Percentiles rank a stretch among this genome's conserved stretches.
Conservation (phyloP, 768 basidiomycete species). For the Serendipita sp. region DNA sequence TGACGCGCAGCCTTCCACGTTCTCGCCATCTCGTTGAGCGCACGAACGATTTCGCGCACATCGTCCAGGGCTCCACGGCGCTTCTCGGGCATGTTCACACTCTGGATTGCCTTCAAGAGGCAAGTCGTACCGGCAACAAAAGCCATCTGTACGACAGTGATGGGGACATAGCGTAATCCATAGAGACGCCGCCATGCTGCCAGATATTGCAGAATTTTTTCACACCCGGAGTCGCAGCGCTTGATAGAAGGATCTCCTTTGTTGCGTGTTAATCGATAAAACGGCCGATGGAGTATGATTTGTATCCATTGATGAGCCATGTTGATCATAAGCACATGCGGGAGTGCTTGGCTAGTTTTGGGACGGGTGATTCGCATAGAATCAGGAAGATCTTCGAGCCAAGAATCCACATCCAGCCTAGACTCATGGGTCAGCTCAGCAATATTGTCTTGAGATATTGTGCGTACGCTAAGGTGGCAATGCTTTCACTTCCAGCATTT, state of each 20-base stretch:
- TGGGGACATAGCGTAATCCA: conserved; percentile 39
- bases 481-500: conserved; percentile 1
- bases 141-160: conserved; percentile 39
- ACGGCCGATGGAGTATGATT: conserved; percentile 45
- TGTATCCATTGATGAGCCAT: conserved; percentile 42
- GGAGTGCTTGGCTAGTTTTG: conserved; percentile 32
- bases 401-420: not conserved
- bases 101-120: conserved; percentile 38
- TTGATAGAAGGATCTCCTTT: conserved; percentile 25
- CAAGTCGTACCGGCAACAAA: conserved; percentile 48
- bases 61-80: conserved; percentile 29
- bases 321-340: conserved; percentile 42
- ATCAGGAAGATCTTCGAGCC: conserved; percentile 3
- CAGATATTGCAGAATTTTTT: conserved; percentile 40
- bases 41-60: conserved; percentile 32
- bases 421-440: not conserved
- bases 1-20: conserved; percentile 40
- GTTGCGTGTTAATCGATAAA: conserved; percentile 23
- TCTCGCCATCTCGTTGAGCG: conserved; percentile 35
- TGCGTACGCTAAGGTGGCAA: not conserved
- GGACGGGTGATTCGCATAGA: conserved; percentile 25
- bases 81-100: conserved; percentile 30
- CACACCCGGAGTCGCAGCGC: conserved; percentile 38
- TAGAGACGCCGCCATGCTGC: conserved; percentile 37
- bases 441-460: not conserved